phyloP scores from a whole-genome alignment of 176 grass and related monocot species.

The Miscanthus lutarioriparius region DNA sequence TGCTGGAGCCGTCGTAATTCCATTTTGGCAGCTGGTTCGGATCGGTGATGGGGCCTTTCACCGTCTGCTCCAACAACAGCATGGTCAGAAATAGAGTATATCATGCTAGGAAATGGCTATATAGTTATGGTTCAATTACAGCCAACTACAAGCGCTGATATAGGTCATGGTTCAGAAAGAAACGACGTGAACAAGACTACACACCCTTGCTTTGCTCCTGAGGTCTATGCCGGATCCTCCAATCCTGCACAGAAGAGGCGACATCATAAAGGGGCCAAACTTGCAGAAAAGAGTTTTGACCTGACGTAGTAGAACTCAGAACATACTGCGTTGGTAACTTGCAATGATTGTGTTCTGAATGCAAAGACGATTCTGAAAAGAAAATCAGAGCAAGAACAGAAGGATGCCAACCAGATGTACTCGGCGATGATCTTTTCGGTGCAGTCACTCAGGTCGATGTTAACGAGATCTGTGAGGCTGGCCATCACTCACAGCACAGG shows the following conservation, averaged over 20 bases:
- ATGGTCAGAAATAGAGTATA: conserved; percentile 5
- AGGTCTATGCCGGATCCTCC: conserved; percentile 88
- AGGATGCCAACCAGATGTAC: conserved; percentile 72
- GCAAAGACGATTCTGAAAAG: background rate
- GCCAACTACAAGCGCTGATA: background rate
- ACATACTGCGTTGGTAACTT: background rate
- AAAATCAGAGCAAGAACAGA: conserved; percentile 29
- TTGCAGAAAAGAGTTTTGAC: background rate
- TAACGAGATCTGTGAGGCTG: conserved; percentile 66
- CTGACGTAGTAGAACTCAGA: background rate
- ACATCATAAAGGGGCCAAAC: background rate
- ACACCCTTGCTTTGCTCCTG: conserved; percentile 97
- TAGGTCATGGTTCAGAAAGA: background rate
- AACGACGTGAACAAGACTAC: background rate
- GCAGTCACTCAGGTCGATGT: conserved; percentile 78
- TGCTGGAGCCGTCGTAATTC: conserved; percentile 98
- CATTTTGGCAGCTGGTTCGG: conserved; percentile 84
- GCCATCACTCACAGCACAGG: conserved; percentile 53
- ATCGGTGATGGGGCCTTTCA: conserved; percentile 63
- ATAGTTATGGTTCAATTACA: background rate
- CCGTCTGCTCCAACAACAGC: conserved; percentile 54
- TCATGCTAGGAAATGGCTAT: background rate
- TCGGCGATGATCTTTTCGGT: conserved; percentile 80
- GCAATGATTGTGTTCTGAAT: background rate
- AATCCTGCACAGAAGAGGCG: conserved; percentile 47